phyloP scores from a whole-genome alignment of 768 basidiomycete genomes.

The Termitomyces sp. region DNA sequence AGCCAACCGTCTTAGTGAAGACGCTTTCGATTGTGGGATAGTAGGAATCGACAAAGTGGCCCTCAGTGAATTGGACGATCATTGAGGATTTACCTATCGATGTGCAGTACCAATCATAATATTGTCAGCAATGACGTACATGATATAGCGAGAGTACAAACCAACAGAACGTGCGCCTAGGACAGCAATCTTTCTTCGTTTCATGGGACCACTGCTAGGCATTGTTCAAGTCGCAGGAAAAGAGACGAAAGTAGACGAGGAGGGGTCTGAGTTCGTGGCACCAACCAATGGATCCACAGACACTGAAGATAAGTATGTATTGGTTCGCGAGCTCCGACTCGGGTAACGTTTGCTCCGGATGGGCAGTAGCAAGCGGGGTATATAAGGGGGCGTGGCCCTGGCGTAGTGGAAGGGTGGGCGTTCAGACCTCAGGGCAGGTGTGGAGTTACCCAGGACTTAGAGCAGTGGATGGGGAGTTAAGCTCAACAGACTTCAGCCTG shows the following conservation, averaged over 20 bases:
- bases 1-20: conserved; percentile 67
- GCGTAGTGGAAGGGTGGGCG: not conserved
- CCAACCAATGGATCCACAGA: not conserved
- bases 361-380: not conserved
- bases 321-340: conserved; percentile 8
- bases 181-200: conserved; percentile 78
- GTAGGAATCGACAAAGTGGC: conserved; percentile 81
- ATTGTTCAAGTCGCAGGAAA: conserved; percentile 17
- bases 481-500: not conserved
- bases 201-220: conserved; percentile 29
- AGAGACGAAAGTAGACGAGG: conserved; percentile 22
- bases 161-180: conserved; percentile 84
- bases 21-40: conserved; percentile 89
- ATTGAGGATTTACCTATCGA: conserved; percentile 86
- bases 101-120: not conserved
- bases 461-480: conserved; percentile 6
- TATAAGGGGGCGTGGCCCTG: not conserved
- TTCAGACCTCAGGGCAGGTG: conserved; percentile 9
- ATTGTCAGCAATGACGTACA: conserved; percentile 11
- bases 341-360: conserved; percentile 7
- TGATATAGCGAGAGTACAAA: conserved; percentile 29
- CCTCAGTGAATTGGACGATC: conserved; percentile 81
- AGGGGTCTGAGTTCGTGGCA: not conserved
- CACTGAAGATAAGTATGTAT: not conserved
- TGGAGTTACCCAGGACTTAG: conserved; percentile 1